Evolutionary conservation across 345 rosid genomes (phyloP).

Genomic region (Citrus maxima): DNA sequence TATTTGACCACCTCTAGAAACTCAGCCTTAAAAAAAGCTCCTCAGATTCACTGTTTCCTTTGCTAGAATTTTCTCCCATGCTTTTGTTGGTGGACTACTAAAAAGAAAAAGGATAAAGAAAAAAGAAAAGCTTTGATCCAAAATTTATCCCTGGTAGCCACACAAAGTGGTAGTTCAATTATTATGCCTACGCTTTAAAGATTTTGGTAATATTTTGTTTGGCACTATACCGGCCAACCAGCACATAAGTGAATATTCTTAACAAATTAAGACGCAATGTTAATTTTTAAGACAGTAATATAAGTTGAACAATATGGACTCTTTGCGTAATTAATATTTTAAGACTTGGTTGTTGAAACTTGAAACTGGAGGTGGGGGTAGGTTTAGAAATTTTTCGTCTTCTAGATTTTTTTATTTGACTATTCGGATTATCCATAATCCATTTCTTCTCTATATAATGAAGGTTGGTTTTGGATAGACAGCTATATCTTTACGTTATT

Average conservation of each 20-base stretch:
- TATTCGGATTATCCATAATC: slow-evolving; percentile 9
- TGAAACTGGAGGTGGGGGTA: slow-evolving; percentile 2
- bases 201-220: not conserved
- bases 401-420: slow-evolving; percentile 27
- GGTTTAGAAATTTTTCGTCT: slow-evolving; percentile 23
- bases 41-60: not conserved
- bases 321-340: not conserved
- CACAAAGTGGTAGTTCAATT: not conserved
- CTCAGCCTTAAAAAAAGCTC: not conserved
- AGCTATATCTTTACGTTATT: not conserved
- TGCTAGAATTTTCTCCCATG: not conserved
- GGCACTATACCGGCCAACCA: not conserved
- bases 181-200: not conserved
- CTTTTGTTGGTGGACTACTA: not conserved
- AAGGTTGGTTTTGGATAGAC: not conserved
- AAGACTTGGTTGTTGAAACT: slow-evolving; percentile 18
- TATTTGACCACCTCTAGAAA: not conserved
- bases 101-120: not conserved
- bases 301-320: not conserved
- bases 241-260: not conserved
- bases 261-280: not conserved
- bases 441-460: slow-evolving; percentile 5
- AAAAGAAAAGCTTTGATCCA: not conserved
- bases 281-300: not conserved
- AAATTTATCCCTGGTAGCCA: not conserved